A percentile compares a stretch with the other conserved stretches of the same genome.
Conservation (phyloP, 495 filamentous ascomycete genomes). For the Tuber aestivum region DNA sequence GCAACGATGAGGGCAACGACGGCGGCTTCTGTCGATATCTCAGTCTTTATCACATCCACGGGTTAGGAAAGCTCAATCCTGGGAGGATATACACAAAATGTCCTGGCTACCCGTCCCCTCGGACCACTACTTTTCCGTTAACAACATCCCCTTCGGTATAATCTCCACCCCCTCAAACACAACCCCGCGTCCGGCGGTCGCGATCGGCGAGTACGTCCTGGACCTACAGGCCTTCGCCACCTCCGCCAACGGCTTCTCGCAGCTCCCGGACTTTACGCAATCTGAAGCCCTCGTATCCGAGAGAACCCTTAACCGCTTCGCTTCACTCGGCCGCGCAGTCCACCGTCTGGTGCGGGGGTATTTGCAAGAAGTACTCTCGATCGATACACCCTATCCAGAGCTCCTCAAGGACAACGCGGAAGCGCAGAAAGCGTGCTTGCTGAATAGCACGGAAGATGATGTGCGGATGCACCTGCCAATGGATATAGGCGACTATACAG, state of each 20-base stretch:
- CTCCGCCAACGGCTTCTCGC: conserved; percentile 50
- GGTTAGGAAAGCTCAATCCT: background rate
- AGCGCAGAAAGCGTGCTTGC: conserved; percentile 53
- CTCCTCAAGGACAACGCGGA: conserved; percentile 54
- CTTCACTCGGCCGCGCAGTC: conserved; percentile 63
- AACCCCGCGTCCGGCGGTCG: conserved; percentile 62
- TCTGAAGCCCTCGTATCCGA: conserved; percentile 42
- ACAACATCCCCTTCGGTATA: conserved; percentile 91
- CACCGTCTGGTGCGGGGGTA: conserved; percentile 67
- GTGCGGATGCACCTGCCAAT: conserved; percentile 75
- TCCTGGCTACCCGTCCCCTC: conserved; percentile 63
- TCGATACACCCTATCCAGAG: conserved; percentile 53
- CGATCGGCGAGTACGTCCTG: conserved; percentile 70
- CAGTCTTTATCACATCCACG: background rate
- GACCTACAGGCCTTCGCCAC: conserved; percentile 55
- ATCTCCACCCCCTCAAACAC: conserved; percentile 56
- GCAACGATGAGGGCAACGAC: background rate
- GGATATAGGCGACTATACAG: conserved; percentile 90
- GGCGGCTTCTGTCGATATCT: background rate
- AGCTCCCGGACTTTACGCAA: conserved; percentile 36
- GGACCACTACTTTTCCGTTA: conserved; percentile 70
- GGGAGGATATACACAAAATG: background rate
- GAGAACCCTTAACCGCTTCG: conserved; percentile 74
- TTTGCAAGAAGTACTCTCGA: conserved; percentile 64
- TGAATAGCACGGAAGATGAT: conserved; percentile 29